A percentile compares a stretch with the other conserved stretches of the same genome.
phyloP scores from a whole-genome alignment of 129 eudicot species.

The Sambucus nigra region DNA sequence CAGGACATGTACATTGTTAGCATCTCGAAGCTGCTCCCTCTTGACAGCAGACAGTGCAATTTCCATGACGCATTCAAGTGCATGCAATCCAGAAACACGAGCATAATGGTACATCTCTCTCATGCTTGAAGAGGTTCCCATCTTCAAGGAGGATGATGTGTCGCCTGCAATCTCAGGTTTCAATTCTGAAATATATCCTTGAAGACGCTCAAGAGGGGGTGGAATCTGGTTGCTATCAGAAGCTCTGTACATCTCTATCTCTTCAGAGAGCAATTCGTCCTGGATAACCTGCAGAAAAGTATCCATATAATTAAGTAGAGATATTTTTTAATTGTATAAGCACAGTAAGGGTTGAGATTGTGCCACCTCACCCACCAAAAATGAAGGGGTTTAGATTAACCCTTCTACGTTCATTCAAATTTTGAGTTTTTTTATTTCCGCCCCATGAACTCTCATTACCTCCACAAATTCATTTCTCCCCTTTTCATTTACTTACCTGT shows the following conservation, averaged over 20 bases:
- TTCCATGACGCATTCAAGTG: slow-evolving; percentile 67
- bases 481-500: too few species aligned
- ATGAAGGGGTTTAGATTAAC: too few species aligned
- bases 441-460: too few species aligned
- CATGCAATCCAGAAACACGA: slow-evolving; percentile 85
- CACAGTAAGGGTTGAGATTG: too few species aligned
- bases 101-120: slow-evolving; percentile 89
- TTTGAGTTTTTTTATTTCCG: too few species aligned
- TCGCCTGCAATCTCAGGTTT: slow-evolving; percentile 23
- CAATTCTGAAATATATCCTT: slow-evolving; percentile 22
- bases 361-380: too few species aligned
- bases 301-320: background rate
- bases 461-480: too few species aligned
- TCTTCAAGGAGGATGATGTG: slow-evolving; percentile 25
- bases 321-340: too few species aligned
- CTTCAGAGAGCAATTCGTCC: slow-evolving; percentile 65
- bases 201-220: slow-evolving; percentile 56
- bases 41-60: slow-evolving; percentile 73
- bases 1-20: slow-evolving; percentile 40
- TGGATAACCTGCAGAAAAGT: slow-evolving; percentile 63
- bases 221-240: slow-evolving; percentile 50
- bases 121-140: slow-evolving; percentile 53
- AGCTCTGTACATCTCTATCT: slow-evolving; percentile 51
- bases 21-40: slow-evolving; percentile 79
- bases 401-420: too few species aligned